Evolutionary conservation across 441 rosid species (phyloP).

Genomic region (Croton setiger): DNA sequence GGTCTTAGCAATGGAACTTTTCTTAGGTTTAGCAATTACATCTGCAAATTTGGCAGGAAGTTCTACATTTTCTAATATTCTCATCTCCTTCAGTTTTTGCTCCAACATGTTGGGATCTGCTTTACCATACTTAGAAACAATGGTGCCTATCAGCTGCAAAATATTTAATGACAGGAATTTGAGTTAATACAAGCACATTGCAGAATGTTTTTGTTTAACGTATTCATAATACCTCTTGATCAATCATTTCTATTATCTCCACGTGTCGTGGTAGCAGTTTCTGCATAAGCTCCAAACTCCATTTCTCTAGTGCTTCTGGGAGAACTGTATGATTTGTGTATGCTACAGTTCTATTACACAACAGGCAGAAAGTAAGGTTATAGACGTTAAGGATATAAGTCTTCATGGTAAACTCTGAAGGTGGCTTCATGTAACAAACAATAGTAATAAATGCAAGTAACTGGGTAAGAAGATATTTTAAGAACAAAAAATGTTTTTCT

Average conservation of each 20-base stretch:
- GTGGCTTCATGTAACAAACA: not conserved
- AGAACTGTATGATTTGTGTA: conserved; percentile 96
- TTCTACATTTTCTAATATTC: conserved; percentile 87
- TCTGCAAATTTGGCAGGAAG: conserved; percentile 68
- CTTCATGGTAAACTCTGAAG: conserved; percentile 5
- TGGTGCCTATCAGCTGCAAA: conserved; percentile 60
- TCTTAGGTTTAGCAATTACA: conserved; percentile 52
- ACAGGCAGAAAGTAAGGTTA: conserved; percentile 15
- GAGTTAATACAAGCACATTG: conserved; percentile 13
- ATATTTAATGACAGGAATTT: conserved; percentile 13
- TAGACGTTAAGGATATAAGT: not conserved
- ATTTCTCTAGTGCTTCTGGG: conserved; percentile 97
- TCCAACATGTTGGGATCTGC: conserved; percentile 54
- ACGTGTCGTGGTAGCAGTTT: conserved; percentile 85
- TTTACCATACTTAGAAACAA: conserved; percentile 69
- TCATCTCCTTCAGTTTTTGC: conserved; percentile 76
- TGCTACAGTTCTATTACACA: conserved; percentile 68
- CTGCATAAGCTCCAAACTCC: conserved; percentile 93
- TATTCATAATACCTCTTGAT: conserved; percentile 69
- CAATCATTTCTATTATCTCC: conserved; percentile 87
- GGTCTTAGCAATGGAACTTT: conserved; percentile 30
- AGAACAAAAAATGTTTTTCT: not conserved
- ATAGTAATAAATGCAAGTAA: not conserved
- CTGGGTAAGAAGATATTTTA: not conserved
- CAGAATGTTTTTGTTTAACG: conserved; percentile 13